These are phyloP conservation scores for Yarrowia bubula DNA, from an alignment of 805 yeast species.

Conservation along the genomic window DNA sequence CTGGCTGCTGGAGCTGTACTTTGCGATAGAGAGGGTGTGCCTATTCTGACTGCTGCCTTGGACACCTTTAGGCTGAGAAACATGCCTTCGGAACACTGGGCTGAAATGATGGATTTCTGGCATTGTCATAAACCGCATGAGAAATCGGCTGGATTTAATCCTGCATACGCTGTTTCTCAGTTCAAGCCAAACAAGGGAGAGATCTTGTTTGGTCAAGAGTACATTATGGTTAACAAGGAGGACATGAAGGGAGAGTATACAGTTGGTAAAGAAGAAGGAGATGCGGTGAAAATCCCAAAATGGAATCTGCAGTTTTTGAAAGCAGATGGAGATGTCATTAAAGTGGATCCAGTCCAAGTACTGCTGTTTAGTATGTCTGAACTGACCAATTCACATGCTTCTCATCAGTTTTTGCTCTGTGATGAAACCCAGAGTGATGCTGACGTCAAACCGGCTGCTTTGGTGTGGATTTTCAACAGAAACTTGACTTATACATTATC, in stretches of 20 bases:
- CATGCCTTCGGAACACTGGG: constrained; percentile 92
- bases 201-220: constrained; percentile 18
- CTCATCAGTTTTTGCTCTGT: constrained; percentile 17
- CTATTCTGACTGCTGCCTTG: not conserved
- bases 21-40: not conserved
- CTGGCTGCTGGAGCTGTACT: not conserved
- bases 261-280: not conserved
- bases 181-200: constrained; percentile 43
- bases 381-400: constrained; percentile 20
- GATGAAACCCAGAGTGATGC: constrained; percentile 4
- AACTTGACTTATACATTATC: constrained; percentile 1
- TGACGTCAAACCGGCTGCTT: not conserved
- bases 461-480: constrained; percentile 21
- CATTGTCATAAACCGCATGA: constrained; percentile 68
- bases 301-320: constrained; percentile 1
- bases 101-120: constrained; percentile 96
- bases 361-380: constrained; percentile 11
- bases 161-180: constrained; percentile 34
- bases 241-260: constrained; percentile 23
- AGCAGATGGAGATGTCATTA: not conserved
- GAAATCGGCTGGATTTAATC: constrained; percentile 27
- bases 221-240: constrained; percentile 27
- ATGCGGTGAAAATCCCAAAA: constrained; percentile 5
- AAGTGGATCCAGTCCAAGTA: not conserved
- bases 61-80: constrained; percentile 42